Base-by-base conservation (phyloP, 805 yeast species). In the Candida manassasensis region DNA sequence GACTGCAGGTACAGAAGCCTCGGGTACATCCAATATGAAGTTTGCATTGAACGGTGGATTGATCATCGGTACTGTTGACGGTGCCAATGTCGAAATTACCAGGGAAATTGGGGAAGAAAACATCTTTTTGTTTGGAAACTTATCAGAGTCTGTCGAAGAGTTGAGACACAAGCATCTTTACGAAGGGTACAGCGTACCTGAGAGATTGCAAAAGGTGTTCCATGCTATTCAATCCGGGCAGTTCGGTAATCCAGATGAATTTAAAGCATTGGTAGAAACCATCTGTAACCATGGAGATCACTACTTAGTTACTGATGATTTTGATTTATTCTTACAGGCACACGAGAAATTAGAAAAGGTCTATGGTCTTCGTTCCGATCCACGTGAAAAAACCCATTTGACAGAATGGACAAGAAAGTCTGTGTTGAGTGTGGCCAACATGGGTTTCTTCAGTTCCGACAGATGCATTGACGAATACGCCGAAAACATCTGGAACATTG, bases 1-100 rank as follows among this genome's bases (percentile, higher is more conserved):
- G 10, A 88, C 97, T 28, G 97, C 97, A 6, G 97, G 97, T 49
- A 88, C 97, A 19, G 97, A 88, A 59, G 97, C 96, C 15, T 83
- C 94, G 1, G 97, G 97, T 55, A 88, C 97, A 21, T 84, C 95
- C 22, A 88, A 88, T 67, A 88, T 88, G 97, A 88, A 88, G 66
- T 88, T 88, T 57, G 95, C 87, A 16, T 69, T 88, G 63, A 88
- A 87, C 54, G 97, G 96, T 61, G 97, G 97, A 34, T 73, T 88
- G 45, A 84, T 88, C 48, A 81, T 88, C 45, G 97, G 97, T 57
- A 89, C 97, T 9, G 96, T 88, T 45, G 97, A 88, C 55, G 97
- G 97, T 55, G 97, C 97, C 44, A 88, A 89, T 54, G 95, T 89
- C 32, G 97, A 88, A 64, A 85, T 88, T 57, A 85, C 95, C 14